Evolutionary conservation across 148 eudicot genomes (phyloP).

Genomic region (Rhododendron vialii): DNA sequence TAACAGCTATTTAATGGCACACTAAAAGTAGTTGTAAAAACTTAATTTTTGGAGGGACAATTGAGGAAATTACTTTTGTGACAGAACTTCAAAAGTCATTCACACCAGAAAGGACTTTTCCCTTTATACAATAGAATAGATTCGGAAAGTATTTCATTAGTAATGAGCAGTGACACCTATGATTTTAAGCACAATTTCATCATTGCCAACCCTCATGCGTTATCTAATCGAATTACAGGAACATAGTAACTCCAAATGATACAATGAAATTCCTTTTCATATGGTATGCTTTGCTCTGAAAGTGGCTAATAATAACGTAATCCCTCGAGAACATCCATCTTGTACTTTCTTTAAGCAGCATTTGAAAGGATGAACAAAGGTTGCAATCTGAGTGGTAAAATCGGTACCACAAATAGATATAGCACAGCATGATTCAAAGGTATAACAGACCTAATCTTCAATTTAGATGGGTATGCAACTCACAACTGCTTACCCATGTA

Average conservation of each 20-base stretch:
- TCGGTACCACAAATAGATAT: not conserved
- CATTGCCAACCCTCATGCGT: not conserved
- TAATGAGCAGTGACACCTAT: not conserved
- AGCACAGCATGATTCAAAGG: not conserved
- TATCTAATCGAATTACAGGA: not conserved
- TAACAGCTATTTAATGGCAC: too few relatives aligned
- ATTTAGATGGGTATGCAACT: not conserved
- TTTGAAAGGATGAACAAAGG: not conserved
- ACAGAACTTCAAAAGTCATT: too few relatives aligned
- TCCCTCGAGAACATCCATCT: not conserved
- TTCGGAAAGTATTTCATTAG: not conserved
- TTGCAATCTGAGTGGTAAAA: not conserved
- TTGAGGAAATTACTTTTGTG: too few relatives aligned
- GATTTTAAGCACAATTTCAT: not conserved
- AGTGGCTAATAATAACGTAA: not conserved
- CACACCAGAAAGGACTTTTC: too few relatives aligned
- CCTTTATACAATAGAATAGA: too few relatives aligned
- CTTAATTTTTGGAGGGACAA: too few relatives aligned
- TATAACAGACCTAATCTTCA: not conserved
- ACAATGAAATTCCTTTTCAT: not conserved
- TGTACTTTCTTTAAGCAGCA: not conserved
- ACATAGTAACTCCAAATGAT: not conserved
- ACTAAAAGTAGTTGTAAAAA: too few relatives aligned
- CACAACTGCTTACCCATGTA: slow-evolving; percentile 60
- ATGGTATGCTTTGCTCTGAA: not conserved